Conservation (phyloP, 345 rosid genomes). For the Geranium brycei region DNA sequence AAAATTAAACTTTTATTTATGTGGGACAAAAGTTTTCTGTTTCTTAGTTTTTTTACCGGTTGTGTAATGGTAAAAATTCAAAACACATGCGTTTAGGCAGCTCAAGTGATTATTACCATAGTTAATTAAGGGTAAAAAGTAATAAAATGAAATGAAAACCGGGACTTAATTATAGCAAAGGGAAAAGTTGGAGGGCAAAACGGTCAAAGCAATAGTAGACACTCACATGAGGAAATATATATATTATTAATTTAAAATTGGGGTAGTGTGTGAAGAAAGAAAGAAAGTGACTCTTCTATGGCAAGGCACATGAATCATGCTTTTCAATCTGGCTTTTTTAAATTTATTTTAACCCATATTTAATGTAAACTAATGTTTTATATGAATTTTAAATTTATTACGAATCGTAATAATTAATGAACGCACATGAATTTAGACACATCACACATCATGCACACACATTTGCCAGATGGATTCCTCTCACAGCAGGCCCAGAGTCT, state of each 20-base stretch:
- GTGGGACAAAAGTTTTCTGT: too few relatives aligned
- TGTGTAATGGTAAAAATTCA: too few relatives aligned
- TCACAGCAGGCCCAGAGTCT: too few relatives aligned
- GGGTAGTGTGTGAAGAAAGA: slow-evolving; percentile 3
- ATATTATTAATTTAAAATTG: too few relatives aligned
- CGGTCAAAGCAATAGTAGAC: slow-evolving; percentile 2
- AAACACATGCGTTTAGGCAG: not conserved
- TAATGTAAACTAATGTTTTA: too few relatives aligned
- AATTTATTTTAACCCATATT: slow-evolving; percentile 5
- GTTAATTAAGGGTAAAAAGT: not conserved
- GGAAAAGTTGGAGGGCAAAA: not conserved
- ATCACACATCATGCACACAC: not conserved
- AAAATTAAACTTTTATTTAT: too few relatives aligned
- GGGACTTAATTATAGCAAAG: not conserved
- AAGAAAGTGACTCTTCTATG: slow-evolving; percentile 15
- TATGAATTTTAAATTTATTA: too few relatives aligned
- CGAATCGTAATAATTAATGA: slow-evolving; percentile 14
- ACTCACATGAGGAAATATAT: too few relatives aligned
- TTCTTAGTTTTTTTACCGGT: too few relatives aligned
- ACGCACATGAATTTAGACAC: slow-evolving; percentile 37
- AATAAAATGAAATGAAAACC: too few relatives aligned
- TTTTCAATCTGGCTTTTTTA: slow-evolving; percentile 14
- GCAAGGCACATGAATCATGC: slow-evolving; percentile 46
- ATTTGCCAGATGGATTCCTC: slow-evolving; percentile 22
- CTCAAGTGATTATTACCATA: not conserved